Evolutionary conservation across 73 alveolate genomes (phyloP), one percentile per base, ranked within the genome.

Genomic region (Stentor coeruleus): DNA sequence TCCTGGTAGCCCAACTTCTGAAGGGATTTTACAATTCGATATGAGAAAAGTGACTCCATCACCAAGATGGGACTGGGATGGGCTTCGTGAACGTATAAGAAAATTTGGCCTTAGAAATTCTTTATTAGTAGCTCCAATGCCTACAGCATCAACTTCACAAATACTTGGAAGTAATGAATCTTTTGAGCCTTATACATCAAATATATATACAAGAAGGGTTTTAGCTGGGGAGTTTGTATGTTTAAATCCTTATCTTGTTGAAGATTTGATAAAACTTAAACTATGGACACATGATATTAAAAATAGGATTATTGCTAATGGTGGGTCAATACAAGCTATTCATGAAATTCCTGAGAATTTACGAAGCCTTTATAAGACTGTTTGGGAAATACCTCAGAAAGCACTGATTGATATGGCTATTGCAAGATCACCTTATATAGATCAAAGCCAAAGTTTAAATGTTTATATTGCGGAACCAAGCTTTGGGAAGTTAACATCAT

Each of bases 91-190:
- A 41, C 90, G 87, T 59, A 94, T 95, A 35, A 89, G 77, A 75
- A 81, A 74, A 55, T 85, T 73, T 82, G 99, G 99, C 59, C 91
- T 93, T 77, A 90, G 99, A 72, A 95, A 95, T 88, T 95, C 99
- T 3, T 90, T 95, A 37, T 87, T 95, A 38, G 85, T 95, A 59
- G 98, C 99, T 58, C 99, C 99, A 20, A 95, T 95, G 99, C 99
- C 99, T 6, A 95, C 99, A 26, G 98, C 99, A 38, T 81, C 94
- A 81, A 95, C 99, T 26, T 89, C 97, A 1, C 93, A 95, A 85
- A 95, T 95, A 76, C 89, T 95, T 35, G 96, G 96, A 11, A 20
- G n/a, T n/a, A 93, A 87, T 72, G 99, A 93, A 83, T 86, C 97
- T 59, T 92, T 95, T 58, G 99, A 95, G 85, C 99, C 99, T 35